These are phyloP conservation scores for Parsonsia alboflavescens DNA, from an alignment of 257 asterid species.

Conservation along the genomic window DNA sequence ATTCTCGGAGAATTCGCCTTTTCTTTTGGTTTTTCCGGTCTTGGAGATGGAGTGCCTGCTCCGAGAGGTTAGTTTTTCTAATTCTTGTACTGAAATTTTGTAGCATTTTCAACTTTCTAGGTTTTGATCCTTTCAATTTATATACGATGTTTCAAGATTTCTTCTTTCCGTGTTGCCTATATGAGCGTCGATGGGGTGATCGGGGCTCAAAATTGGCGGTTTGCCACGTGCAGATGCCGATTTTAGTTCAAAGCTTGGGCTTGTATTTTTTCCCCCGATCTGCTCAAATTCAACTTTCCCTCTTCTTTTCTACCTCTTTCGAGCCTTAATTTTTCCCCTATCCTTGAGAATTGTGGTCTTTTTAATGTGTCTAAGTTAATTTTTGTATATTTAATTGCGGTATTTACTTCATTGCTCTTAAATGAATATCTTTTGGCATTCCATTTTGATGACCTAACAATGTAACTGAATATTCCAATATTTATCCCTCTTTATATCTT, in stretches of 20 bases:
- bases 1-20: neutral
- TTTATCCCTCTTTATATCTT: constrained; percentile 17
- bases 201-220: constrained; percentile 29
- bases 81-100: constrained; percentile 8
- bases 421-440: constrained; percentile 27
- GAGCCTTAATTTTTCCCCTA: neutral
- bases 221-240: neutral
- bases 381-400: neutral
- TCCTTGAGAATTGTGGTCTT: neutral
- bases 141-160: constrained; percentile 25
- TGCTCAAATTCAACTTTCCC: constrained; percentile 3
- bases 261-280: neutral
- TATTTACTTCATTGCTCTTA: constrained; percentile 21
- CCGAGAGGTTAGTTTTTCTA: constrained; percentile 34
- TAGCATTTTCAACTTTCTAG: constrained; percentile 21
- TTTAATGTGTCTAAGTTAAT: no score
- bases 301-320: neutral
- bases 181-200: constrained; percentile 29
- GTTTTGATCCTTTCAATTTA: neutral
- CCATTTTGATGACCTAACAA: constrained; percentile 25
- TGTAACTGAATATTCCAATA: constrained; percentile 26
- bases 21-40: no score
- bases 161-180: constrained; percentile 15
- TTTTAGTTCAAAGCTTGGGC: neutral
- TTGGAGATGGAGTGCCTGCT: constrained; percentile 20